Evolutionary conservation across 139 green algal genomes (phyloP), one percentile per base, ranked within the genome.

Genomic region (Zygnema circumcarinatum): DNA sequence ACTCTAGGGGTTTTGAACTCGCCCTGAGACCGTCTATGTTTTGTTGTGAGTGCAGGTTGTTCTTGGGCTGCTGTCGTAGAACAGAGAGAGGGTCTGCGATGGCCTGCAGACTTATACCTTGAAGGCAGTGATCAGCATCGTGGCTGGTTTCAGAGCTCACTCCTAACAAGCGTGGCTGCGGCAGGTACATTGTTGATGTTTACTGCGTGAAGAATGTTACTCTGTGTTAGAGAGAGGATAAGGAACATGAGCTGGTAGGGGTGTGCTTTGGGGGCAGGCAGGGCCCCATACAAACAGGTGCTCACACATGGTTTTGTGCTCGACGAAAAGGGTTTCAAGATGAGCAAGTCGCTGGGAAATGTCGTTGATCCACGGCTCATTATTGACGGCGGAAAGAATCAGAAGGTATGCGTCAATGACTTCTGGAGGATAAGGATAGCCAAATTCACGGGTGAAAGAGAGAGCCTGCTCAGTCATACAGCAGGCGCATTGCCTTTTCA

Each of bases 51-150:
- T n/a, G 25, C 85, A 90, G 88, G 88, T 31, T 92, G 69, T 2
- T 92, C 67, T 29, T 92, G 88, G 89, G 90, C 89, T 1, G 96
- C 93, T 3, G 96, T 98, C 75, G 83, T 98, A 83, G 90, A 94
- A 72, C 33, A 87, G 35, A 40, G 90, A 35, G 79, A 91, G 39
- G 79, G 68, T 29, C 36, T 93, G 67, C 32, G 62, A 29, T 96
- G 95, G 87, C 97, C 97, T 0, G 96, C 96, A 22, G 95, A 99
- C 91, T 91, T 99, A 40, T 99, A 99, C 93, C 91, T 99, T 22
- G 97, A 99, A 93, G 97, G 97, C 7, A 95, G 89, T 54, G 97
- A 99, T 92, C 97, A 99, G 94, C 96, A 98, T 92, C 89, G 97
- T 67, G 96, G 97, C 47, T 99, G 97, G 97, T 99, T 99, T 93